Base-by-base conservation (phyloP, 2,329 filamentous ascomycete genomes). In the Monosporascus ibericus region DNA sequence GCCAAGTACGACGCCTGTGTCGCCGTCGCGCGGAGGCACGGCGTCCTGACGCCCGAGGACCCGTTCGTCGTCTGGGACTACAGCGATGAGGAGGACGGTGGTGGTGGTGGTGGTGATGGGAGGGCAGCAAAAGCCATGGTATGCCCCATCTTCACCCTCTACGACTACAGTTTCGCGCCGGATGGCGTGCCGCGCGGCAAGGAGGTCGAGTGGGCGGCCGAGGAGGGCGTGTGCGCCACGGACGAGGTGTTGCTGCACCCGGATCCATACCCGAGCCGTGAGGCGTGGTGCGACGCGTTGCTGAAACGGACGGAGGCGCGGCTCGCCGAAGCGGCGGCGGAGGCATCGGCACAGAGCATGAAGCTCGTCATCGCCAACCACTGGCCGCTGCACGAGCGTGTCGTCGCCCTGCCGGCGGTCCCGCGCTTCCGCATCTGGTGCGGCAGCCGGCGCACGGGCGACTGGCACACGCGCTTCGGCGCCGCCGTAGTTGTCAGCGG, bases 101-200 rank as follows among this genome's bases (percentile, higher is more conserved):
- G 27, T 4, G 27, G 9, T 11, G 27, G 9, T 4, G 27, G 11
- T 1, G 11, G 5, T 34, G 30, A 34, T 34, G 30, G 4, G 30
- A 34, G 30, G 30, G 11, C 11, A 5, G 11, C 30, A 34, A 34
- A 34, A 34, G 75, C 68, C 6, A 54, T 82, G 38, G 72, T 83
- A 40, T 77, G 75, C 34, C 80, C 77, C 34, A 73, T 81, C 48
- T 83, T 82, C 69, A 81, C 79, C 1, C 68, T 83, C 15, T 83
- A 82, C 68, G 80, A 83, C 65, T 83, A 83, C 65, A 77, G 72
- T 55, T 83, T 82, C 63, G 70, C 79, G 0, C 80, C 80, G 0
- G 68, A 64, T 2, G 59, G 78, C 46, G 72, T 82, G 8, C 65
- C 68, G 25, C 65, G 75, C 38, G 77, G 77, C 52, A 65, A 70